Evolutionary conservation across 345 rosid genomes (phyloP), one percentile per base, ranked within the genome.

Genomic region (Iberis pinnata): DNA sequence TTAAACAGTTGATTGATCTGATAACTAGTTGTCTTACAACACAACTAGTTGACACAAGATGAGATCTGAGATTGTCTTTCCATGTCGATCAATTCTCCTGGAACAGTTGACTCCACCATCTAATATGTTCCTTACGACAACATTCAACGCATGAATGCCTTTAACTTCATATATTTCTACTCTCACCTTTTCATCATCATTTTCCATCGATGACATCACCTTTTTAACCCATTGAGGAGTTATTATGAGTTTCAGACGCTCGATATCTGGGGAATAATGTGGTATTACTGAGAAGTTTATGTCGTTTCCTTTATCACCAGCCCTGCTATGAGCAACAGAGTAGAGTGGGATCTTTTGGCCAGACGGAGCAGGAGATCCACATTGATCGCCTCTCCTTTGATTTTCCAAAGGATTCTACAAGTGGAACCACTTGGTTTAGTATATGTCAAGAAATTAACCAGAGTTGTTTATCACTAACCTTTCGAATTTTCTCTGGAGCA

Each of bases 31-130:
- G 56, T 51, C 70, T 75, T 43, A 84, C 45, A 83, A 65, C 56
- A 76, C 73, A 42, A 83, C 80, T 38, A 69, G 76, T 68, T 81
- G 92, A 54, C 70, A 76, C 63, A 86, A 51, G 49, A 89, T 68
- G 56, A 86, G 82, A 71, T 86, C 89, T 1, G 94, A 89, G 56
- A 76, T 73, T 35, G 90, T 75, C 77, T 86, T 82, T 36, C 95
- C 96, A 43, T 86, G 95, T 14, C 95, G 76, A 61, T 86, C 94
- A 33, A 89, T 86, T 75, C 94, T 89, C 59, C 95, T 69, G 39
- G 95, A 84, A 70, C 96, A 87, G 65, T 84, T 86, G 70, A 86
- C 94, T 5, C 96, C 95, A 5, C 95, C 95, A 49, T 86, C 95
- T 52, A 89, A 70, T 68, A 86, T 76, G 73, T 86, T 86, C 22